phyloP scores from a whole-genome alignment of 306 rosid genomes.

The Vachellia pachyceras region DNA sequence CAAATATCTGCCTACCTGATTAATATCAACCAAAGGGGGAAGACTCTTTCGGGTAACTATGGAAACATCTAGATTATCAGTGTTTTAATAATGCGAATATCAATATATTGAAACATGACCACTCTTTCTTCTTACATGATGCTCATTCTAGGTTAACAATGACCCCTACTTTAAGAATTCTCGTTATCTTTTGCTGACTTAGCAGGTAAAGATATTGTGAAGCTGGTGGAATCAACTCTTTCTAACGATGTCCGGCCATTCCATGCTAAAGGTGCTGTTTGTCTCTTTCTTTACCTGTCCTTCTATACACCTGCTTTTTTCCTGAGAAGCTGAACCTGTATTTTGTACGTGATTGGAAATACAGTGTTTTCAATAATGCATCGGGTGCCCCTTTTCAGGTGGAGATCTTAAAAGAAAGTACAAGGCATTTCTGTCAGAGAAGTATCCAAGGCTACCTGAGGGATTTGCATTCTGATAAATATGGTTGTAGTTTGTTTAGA shows the following conservation, averaged over 20 bases:
- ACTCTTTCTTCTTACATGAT: neutral
- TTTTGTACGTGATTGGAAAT: neutral
- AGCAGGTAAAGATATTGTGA: conserved; percentile 43
- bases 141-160: neutral
- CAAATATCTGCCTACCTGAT: conserved; percentile 49
- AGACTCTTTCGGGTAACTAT: conserved; percentile 42
- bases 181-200: neutral
- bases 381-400: conserved; percentile 36
- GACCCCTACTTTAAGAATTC: neutral
- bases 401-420: conserved; percentile 46
- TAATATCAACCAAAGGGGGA: conserved; percentile 42
- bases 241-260: conserved; percentile 46
- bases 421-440: conserved; percentile 42
- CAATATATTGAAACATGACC: neutral
- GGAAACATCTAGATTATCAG: neutral
- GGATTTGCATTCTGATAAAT: conserved; percentile 46
- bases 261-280: conserved; percentile 40
- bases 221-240: conserved; percentile 50
- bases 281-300: neutral
- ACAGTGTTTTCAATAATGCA: neutral
- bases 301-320: neutral
- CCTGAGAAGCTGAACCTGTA: neutral
- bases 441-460: conserved; percentile 46
- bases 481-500: neutral
- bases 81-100: neutral